Conservation (phyloP, 2,329 filamentous ascomycete genomes). For the Scytalidium sp. region DNA sequence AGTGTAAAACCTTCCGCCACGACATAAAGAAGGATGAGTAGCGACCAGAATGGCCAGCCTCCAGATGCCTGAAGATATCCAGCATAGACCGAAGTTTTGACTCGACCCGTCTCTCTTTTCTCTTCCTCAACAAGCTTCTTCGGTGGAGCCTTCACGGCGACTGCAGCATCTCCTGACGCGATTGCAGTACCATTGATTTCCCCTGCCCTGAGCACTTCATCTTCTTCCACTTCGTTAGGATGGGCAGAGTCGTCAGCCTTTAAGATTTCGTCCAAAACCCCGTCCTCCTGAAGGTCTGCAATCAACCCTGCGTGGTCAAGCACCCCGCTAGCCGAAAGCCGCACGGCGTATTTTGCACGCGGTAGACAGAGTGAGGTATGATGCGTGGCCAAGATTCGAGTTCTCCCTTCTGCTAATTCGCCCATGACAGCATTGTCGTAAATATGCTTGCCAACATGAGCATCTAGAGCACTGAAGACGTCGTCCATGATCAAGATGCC, state of each 20-base stretch:
- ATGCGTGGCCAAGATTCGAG: conserved; percentile 75
- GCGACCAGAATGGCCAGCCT: conserved; percentile 56
- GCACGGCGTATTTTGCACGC: conserved; percentile 68
- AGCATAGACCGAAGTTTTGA: conserved; percentile 63
- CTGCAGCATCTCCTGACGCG: conserved; percentile 35
- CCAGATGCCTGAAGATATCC: conserved; percentile 65
- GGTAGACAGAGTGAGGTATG: conserved; percentile 69
- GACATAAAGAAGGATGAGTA: conserved; percentile 51
- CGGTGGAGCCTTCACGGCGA: conserved; percentile 28
- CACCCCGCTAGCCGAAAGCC: conserved; percentile 64
- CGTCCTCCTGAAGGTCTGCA: conserved; percentile 55
- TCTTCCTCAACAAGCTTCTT: conserved; percentile 76
- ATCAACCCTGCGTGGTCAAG: conserved; percentile 58
- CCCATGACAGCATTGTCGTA: conserved; percentile 73
- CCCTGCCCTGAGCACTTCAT: conserved; percentile 48
- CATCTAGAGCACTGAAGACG: conserved; percentile 75
- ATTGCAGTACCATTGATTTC: conserved; percentile 36
- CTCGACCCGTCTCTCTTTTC: conserved; percentile 62
- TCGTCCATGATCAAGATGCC: conserved; percentile 76
- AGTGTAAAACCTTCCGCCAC: conserved; percentile 16
- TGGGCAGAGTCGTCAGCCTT: conserved; percentile 43
- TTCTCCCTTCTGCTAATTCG: conserved; percentile 63
- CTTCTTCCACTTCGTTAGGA: conserved; percentile 34
- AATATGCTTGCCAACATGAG: conserved; percentile 74
- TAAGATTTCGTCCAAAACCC: conserved; percentile 54